Percentiles rank a stretch among this genome's conserved stretches.
These are phyloP conservation scores for Grosmannia serpens DNA, from an alignment of 2,329 filamentous ascomycete genomes.

Conservation along the genomic window DNA sequence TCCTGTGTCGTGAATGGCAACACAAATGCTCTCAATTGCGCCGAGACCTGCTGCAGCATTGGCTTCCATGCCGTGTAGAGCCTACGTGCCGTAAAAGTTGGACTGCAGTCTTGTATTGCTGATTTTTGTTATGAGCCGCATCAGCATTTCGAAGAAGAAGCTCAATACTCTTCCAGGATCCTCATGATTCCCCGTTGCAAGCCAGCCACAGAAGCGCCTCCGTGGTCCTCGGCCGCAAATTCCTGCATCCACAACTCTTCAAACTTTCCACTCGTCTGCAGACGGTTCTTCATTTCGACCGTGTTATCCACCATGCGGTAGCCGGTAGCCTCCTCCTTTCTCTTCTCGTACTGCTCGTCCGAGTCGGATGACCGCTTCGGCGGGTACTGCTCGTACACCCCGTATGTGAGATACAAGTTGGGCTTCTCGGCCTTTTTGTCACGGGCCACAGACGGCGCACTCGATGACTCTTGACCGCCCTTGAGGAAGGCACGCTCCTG, in stretches of 20 bases:
- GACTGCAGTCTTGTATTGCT: no score
- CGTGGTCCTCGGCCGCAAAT: slow-evolving; percentile 8
- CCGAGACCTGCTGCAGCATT: no score
- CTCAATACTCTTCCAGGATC: slow-evolving; percentile 3
- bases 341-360: slow-evolving; percentile 1
- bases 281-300: neutral
- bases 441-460: no score
- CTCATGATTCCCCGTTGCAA: slow-evolving; percentile 7
- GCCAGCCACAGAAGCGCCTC: slow-evolving; percentile 1
- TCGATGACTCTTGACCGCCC: no score
- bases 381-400: slow-evolving; percentile 4
- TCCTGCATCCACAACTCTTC: slow-evolving; percentile 4
- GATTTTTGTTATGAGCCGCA: no score
- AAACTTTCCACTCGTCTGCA: neutral
- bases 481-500: neutral
- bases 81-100: no score
- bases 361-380: slow-evolving; percentile 3
- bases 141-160: no score
- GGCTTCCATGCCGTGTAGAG: no score
- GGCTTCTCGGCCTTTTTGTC: neutral
- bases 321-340: neutral
- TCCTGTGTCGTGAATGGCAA: no score
- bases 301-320: slow-evolving; percentile 2
- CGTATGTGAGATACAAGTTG: slow-evolving; percentile 6
- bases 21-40: no score